phyloP scores from a whole-genome alignment of 129 eudicot genomes.

The Flaveria linearis region DNA sequence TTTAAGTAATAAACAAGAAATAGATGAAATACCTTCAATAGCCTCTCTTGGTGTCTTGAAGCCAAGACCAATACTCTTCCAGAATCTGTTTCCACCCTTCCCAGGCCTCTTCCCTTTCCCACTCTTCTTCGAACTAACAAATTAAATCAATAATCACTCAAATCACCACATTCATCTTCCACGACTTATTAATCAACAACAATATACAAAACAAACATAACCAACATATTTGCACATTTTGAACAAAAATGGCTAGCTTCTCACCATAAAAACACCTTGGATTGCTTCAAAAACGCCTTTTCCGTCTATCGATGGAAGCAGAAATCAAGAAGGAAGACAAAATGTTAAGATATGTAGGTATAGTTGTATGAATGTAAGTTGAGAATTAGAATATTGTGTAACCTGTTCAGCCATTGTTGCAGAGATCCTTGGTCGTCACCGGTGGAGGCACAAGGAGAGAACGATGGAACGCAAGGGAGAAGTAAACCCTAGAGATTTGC shows the following conservation, averaged over 20 bases:
- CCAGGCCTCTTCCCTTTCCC: conserved; percentile 24
- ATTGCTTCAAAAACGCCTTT: conserved; percentile 20
- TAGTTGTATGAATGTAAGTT: not conserved
- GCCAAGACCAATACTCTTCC: conserved; percentile 22
- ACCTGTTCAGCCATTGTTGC: conserved; percentile 26
- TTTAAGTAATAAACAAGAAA: too few species aligned
- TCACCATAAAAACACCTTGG: conserved; percentile 20
- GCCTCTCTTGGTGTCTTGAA: conserved; percentile 20
- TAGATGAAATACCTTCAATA: not conserved
- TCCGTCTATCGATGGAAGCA: not conserved
- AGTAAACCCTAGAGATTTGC: not conserved
- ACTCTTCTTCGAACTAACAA: conserved; percentile 15
- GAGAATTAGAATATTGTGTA: not conserved
- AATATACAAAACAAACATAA: too few species aligned
- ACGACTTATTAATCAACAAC: not conserved
- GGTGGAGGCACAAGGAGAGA: conserved; percentile 4
- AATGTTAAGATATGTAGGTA: conserved; percentile 1
- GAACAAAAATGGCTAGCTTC: not conserved
- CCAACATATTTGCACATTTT: not conserved
- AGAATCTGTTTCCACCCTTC: conserved; percentile 21
- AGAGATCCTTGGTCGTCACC: not conserved
- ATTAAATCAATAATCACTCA: not conserved
- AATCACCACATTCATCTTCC: not conserved
- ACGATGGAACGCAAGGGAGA: not conserved
- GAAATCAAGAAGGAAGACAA: not conserved